Conservation (phyloP, 352 stramenopile genomes). For the Globisporangium alternatum region DNA sequence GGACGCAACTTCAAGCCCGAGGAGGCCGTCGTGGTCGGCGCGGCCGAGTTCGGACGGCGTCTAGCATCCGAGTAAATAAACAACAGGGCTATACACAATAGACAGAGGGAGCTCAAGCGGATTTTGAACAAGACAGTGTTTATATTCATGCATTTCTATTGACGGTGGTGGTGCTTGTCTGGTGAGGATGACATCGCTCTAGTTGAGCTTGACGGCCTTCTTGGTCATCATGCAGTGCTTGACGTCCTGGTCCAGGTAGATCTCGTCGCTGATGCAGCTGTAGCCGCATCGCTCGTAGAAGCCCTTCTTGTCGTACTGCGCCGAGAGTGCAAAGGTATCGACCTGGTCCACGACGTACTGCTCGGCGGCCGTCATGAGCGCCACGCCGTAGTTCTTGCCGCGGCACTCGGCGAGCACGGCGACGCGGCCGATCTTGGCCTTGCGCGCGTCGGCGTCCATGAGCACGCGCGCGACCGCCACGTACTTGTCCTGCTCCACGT, state of each 20-base stretch:
- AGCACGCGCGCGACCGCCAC: conserved; percentile 48
- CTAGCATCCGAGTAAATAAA: conserved; percentile 23
- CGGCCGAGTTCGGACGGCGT: conserved; percentile 51
- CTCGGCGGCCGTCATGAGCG: conserved; percentile 43
- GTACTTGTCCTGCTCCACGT: conserved; percentile 48
- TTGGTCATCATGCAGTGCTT: conserved; percentile 41
- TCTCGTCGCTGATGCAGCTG: conserved; percentile 37
- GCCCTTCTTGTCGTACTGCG: conserved; percentile 45
- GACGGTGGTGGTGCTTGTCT: too few species aligned
- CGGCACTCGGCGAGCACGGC: conserved; percentile 52
- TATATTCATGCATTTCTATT: conserved; percentile 2
- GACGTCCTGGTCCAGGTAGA: conserved; percentile 51
- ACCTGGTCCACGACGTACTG: conserved; percentile 23
- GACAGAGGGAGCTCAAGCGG: background rate
- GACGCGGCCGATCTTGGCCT: conserved; percentile 54
- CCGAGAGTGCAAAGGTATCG: conserved; percentile 41
- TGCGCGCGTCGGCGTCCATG: conserved; percentile 26
- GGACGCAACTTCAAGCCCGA: conserved; percentile 53
- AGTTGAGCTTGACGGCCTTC: conserved; percentile 1
- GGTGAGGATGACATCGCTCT: background rate
- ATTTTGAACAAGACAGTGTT: conserved; percentile 1
- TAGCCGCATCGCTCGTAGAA: conserved; percentile 79
- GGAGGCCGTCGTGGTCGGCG: conserved; percentile 58
- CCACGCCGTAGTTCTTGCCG: conserved; percentile 47
- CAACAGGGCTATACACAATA: background rate